These are phyloP conservation scores for Cutaneotrichosporon spelunceum DNA, from an alignment of 1,284 basidiomycete species.

Conservation along the genomic window DNA sequence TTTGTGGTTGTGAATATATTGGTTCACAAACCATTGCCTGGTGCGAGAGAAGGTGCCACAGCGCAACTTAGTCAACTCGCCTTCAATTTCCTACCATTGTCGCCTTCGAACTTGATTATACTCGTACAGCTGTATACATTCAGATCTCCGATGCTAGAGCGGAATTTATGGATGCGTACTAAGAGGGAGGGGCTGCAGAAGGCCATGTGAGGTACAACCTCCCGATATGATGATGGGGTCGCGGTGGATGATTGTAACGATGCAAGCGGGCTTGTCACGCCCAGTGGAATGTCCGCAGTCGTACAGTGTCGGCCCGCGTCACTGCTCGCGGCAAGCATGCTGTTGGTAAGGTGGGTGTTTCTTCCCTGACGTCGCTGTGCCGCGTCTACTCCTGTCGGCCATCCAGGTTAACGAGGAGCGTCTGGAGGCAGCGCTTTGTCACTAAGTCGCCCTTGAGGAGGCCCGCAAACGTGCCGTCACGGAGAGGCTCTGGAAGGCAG, in stretches of 20 bases:
- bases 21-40: neutral
- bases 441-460: slow-evolving; percentile 95
- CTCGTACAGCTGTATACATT: slow-evolving; percentile 24
- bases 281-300: slow-evolving; percentile 6
- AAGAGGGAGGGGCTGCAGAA: slow-evolving; percentile 8
- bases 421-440: slow-evolving; percentile 92
- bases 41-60: neutral
- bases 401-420: slow-evolving; percentile 83
- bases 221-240: slow-evolving; percentile 5
- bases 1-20: neutral
- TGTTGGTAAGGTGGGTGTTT: neutral
- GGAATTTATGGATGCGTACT: slow-evolving; percentile 15
- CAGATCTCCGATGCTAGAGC: slow-evolving; percentile 21
- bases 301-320: slow-evolving; percentile 7
- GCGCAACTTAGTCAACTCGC: neutral
- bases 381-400: slow-evolving; percentile 50
- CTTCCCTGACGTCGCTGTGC: neutral
- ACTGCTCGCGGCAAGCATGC: slow-evolving; percentile 1
- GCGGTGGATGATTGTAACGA: slow-evolving; percentile 1
- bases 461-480: slow-evolving; percentile 88
- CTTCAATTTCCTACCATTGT: neutral
- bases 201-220: slow-evolving; percentile 9
- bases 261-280: slow-evolving; percentile 9
- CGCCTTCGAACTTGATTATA: slow-evolving; percentile 3
- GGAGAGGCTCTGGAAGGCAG: slow-evolving; percentile 92